A percentile compares a stretch with the other conserved stretches of the same genome.
Evolutionary conservation across 2,329 filamentous ascomycete species (phyloP).

Genomic region (Mycosphaerella sp.): DNA sequence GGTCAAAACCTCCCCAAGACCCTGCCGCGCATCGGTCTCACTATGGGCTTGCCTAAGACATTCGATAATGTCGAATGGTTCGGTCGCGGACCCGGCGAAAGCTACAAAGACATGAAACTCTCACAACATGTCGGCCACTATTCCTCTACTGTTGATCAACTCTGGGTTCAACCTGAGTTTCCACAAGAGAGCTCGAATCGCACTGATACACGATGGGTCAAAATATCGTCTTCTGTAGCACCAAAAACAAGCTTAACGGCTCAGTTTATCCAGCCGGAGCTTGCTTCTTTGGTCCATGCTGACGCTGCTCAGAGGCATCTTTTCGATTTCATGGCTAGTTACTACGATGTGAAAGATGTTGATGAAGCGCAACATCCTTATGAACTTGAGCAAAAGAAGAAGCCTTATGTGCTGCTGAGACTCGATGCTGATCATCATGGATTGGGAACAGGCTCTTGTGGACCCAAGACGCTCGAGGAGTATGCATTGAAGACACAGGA

Average conservation of each 20-base stretch:
- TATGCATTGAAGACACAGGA: conserved; percentile 36
- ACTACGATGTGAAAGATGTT: conserved; percentile 49
- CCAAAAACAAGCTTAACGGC: conserved; percentile 20
- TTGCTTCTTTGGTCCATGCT: background rate
- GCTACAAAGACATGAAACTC: conserved; percentile 60
- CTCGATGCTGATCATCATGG: conserved; percentile 46
- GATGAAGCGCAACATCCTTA: conserved; percentile 58
- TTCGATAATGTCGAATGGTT: conserved; percentile 54
- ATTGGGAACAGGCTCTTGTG: conserved; percentile 51
- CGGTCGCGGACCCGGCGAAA: conserved; percentile 59
- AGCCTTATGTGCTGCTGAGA: conserved; percentile 52
- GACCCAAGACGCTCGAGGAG: conserved; percentile 45
- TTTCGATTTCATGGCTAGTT: conserved; percentile 50
- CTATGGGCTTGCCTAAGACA: conserved; percentile 46
- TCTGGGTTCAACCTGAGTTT: conserved; percentile 58
- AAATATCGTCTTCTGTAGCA: background rate
- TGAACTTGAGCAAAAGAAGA: conserved; percentile 53
- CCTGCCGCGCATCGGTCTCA: conserved; percentile 57
- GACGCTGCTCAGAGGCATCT: conserved; percentile 5
- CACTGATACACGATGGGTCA: conserved; percentile 54
- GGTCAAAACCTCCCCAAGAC: conserved; percentile 48
- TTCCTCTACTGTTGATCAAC: conserved; percentile 39
- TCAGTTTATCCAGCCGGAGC: conserved; percentile 28
- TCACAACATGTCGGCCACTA: conserved; percentile 48
- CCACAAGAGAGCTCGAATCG: conserved; percentile 64